Evolutionary conservation across 2,329 filamentous ascomycete species (phyloP).

Genomic region (Davidsoniella australis): DNA sequence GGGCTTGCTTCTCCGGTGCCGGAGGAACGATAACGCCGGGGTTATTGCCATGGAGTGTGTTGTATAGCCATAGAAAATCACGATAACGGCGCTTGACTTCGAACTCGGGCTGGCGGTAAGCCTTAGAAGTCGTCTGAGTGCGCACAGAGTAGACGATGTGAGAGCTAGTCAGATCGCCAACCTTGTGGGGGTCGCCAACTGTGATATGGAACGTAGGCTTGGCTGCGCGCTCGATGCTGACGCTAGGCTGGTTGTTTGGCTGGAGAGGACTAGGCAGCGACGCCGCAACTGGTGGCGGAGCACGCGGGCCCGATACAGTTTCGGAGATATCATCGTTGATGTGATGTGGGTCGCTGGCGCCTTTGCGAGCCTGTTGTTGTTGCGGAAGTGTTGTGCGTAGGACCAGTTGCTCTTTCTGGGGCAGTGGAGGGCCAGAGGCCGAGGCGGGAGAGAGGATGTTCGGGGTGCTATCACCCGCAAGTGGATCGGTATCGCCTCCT

Average conservation of each 20-base stretch:
- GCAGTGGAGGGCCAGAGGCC: slow-evolving; percentile 44
- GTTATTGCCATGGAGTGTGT: slow-evolving; percentile 81
- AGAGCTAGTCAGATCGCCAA: slow-evolving; percentile 88
- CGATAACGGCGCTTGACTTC: slow-evolving; percentile 85
- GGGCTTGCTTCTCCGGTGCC: slow-evolving; percentile 92
- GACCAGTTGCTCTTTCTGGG: slow-evolving; percentile 49
- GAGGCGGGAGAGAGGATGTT: slow-evolving; percentile 21
- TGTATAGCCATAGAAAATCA: slow-evolving; percentile 97
- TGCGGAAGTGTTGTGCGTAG: slow-evolving; percentile 39
- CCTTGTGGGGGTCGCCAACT: slow-evolving; percentile 94
- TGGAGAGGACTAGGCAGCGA: slow-evolving; percentile 34
- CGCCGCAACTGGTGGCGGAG: slow-evolving; percentile 47
- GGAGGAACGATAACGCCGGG: slow-evolving; percentile 90
- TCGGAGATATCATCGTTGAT: slow-evolving; percentile 33
- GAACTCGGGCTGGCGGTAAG: slow-evolving; percentile 83
- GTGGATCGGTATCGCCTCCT: slow-evolving; percentile 25
- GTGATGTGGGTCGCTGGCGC: slow-evolving; percentile 41
- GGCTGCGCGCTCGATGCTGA: slow-evolving; percentile 82
- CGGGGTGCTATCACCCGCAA: slow-evolving; percentile 23
- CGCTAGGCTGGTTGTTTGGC: slow-evolving; percentile 50
- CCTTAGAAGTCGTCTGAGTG: slow-evolving; percentile 89
- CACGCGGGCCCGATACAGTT: slow-evolving; percentile 34
- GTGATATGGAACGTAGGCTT: slow-evolving; percentile 82
- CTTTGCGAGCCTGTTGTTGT: slow-evolving; percentile 22
- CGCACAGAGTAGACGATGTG: slow-evolving; percentile 95